Evolutionary conservation across 768 basidiomycete species (phyloP), one percentile per base, ranked within the genome.

Genomic region (Amanita muscaria): DNA sequence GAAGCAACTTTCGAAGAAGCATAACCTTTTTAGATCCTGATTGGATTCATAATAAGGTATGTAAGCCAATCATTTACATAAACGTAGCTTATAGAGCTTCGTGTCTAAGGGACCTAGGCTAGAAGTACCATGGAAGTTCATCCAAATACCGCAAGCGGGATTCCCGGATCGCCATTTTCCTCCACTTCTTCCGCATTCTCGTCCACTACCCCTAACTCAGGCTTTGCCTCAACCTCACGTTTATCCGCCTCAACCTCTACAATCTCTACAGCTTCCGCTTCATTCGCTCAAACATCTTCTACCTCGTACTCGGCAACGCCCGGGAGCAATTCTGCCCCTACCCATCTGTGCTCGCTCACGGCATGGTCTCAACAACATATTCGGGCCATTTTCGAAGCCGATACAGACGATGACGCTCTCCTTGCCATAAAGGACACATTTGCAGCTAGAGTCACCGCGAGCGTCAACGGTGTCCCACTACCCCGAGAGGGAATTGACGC

Each of bases 341-440:
- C 21, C 18, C 35, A 18, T 40, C 53, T 56, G 29, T 40, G 19
- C 35, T 64, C 69, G 11, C 57, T 78, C 48, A 63, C 68, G 15
- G 61, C 70, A 3, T 78, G 76, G 76, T 77, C 76, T 3, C 49
- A 57, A 16, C 59, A 63, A 46, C 74, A 74, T 54, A 76, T 76
- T 50, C 61, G 58, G 29, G 61, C 57, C 37, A 62, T 78, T 39
- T 78, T 78, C 53, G 74, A 77, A 53, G 70, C 73, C 2, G 55
- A 59, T 21, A 66, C 59, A n/a, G 67, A 73, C 47, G 62, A 64
- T 22, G 65, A 68, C 24, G 63, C 65, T 19, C 54, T 67, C 9
- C 61, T 57, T 24, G 73, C 73, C 24, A 63, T 77, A 37, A 60
- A 62, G 22, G 52, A 59, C 8, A 76, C 76, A 3, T 78, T 78